Evolutionary conservation across 2,329 filamentous ascomycete genomes (phyloP).

Genomic region (Aphanoascus verrucosus): DNA sequence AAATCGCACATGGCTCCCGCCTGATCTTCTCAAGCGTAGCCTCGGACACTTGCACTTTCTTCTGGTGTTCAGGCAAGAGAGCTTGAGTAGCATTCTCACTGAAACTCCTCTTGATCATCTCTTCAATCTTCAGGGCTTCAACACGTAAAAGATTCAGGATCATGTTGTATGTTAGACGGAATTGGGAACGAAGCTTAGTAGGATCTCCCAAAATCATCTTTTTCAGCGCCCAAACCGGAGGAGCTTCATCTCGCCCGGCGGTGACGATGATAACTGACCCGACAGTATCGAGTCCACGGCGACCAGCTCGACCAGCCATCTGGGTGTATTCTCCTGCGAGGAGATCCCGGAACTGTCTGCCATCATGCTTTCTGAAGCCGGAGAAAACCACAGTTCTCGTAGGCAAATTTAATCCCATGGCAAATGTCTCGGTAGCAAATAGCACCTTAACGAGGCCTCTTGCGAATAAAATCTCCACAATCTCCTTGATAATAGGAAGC

Average conservation of each 20-base stretch:
- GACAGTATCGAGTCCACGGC: constrained; percentile 82
- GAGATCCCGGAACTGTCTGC: constrained; percentile 79
- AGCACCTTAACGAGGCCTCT: constrained; percentile 91
- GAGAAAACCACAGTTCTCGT: constrained; percentile 97
- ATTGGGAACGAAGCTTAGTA: constrained; percentile 89
- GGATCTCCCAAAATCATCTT: constrained; percentile 95
- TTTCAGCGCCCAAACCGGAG: constrained; percentile 67
- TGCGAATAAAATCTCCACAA: constrained; percentile 93
- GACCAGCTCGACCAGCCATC: constrained; percentile 91
- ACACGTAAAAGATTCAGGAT: constrained; percentile 91
- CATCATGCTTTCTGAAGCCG: constrained; percentile 92
- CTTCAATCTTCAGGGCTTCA: constrained; percentile 94
- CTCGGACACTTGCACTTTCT: constrained; percentile 83
- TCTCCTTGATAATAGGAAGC: constrained; percentile 91
- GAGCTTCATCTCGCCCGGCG: constrained; percentile 72
- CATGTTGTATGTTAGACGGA: constrained; percentile 98
- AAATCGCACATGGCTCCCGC: constrained; percentile 69
- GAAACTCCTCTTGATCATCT: constrained; percentile 99
- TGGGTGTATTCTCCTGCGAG: constrained; percentile 95
- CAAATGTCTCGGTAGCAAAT: constrained; percentile 96
- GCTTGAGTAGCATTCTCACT: constrained; percentile 96
- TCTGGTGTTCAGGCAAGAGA: constrained; percentile 86
- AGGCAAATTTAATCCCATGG: constrained; percentile 93
- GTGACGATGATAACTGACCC: constrained; percentile 89
- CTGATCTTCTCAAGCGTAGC: constrained; percentile 85